Evolutionary conservation across 164 flowering plant genomes (phyloP).

Genomic region (Taxillus chinensis): DNA sequence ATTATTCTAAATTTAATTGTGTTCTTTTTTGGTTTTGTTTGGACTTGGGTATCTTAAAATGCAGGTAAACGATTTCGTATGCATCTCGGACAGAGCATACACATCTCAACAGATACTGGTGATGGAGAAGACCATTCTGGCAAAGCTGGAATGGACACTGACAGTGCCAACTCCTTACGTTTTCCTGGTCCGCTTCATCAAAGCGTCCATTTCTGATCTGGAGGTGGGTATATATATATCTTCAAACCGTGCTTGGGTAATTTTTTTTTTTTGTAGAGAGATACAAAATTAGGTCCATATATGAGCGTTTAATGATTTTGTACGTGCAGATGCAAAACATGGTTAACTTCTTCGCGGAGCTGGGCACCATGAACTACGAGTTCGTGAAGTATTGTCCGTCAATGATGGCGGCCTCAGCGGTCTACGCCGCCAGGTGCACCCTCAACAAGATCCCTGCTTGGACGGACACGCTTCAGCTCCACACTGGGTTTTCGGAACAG

Average conservation of each 20-base stretch:
- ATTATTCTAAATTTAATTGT: too few relatives aligned
- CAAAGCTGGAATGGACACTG: conserved; percentile 66
- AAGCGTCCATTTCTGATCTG: conserved; percentile 52
- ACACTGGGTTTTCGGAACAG: conserved; percentile 65
- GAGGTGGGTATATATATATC: conserved; percentile 16
- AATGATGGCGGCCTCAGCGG: conserved; percentile 85
- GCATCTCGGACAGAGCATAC: conserved; percentile 73
- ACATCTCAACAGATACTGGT: conserved; percentile 40
- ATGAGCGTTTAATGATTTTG: background rate
- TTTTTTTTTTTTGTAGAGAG: too few relatives aligned
- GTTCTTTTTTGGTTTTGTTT: too few relatives aligned
- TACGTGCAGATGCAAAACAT: conserved; percentile 46
- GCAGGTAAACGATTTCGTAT: conserved; percentile 74
- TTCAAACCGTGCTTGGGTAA: background rate
- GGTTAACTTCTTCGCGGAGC: conserved; percentile 61
- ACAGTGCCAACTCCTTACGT: conserved; percentile 83
- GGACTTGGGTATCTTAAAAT: background rate
- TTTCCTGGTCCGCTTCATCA: conserved; percentile 76
- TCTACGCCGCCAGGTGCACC: conserved; percentile 69
- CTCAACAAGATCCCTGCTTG: conserved; percentile 49
- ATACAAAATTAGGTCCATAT: background rate
- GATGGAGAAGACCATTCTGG: conserved; percentile 74
- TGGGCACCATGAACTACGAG: conserved; percentile 65
- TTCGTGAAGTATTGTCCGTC: conserved; percentile 50
- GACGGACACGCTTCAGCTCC: conserved; percentile 60